phyloP scores from a whole-genome alignment of 1,284 basidiomycete species.

The Boletus sp. region DNA sequence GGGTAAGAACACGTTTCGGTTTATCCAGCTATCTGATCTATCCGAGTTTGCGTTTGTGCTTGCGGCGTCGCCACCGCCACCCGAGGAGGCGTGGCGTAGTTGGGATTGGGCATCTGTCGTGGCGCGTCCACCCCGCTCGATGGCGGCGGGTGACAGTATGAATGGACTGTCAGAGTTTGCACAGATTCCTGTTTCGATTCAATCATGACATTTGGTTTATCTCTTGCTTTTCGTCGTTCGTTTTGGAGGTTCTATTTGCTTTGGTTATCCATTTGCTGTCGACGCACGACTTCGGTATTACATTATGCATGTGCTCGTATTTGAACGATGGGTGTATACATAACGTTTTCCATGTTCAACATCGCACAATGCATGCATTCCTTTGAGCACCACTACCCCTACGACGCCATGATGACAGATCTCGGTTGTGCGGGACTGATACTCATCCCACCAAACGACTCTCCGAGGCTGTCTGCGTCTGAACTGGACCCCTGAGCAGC shows the following conservation, averaged over 20 bases:
- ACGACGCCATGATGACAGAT: conserved; percentile 22
- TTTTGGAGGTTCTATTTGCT: not conserved
- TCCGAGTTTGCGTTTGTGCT: conserved; percentile 35
- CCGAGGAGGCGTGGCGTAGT: conserved; percentile 28
- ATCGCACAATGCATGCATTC: no score
- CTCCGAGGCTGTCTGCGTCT: conserved; percentile 49
- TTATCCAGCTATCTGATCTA: conserved; percentile 37
- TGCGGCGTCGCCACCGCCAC: conserved; percentile 25
- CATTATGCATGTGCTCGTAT: no score
- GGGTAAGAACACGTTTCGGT: conserved; percentile 36
- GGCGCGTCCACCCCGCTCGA: not conserved
- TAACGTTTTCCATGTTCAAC: no score
- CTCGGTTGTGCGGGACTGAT: conserved; percentile 59
- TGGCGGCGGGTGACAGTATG: not conserved
- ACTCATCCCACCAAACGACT: conserved; percentile 77
- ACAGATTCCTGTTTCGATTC: conserved; percentile 20
- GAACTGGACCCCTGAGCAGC: conserved; percentile 5
- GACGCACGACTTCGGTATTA: no score
- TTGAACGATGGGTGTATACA: no score
- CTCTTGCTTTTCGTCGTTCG: not conserved
- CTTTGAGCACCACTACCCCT: no score
- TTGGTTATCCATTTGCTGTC: not conserved
- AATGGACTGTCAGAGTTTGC: conserved; percentile 26
- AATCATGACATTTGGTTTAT: conserved; percentile 19
- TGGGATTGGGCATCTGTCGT: conserved; percentile 32